These are phyloP conservation scores for Stagonosporopsis vannaccii DNA, from an alignment of 2,329 filamentous ascomycete genomes.

Conservation along the genomic window DNA sequence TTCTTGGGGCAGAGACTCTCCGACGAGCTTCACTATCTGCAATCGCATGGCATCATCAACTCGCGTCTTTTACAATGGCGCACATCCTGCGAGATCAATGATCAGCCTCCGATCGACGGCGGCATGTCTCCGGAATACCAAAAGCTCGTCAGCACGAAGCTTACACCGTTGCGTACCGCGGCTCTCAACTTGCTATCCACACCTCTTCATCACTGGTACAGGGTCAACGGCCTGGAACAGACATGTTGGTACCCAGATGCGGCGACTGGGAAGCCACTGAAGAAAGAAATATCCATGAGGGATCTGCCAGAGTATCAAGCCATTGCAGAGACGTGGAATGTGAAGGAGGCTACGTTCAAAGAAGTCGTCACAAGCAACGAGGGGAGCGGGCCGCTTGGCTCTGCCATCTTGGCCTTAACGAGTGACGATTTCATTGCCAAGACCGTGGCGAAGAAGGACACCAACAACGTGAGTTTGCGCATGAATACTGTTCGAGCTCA, in stretches of 20 bases:
- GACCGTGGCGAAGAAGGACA: constrained; percentile 67
- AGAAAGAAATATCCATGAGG: constrained; percentile 68
- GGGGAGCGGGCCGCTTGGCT: constrained; percentile 55
- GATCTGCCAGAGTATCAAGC: constrained; percentile 64
- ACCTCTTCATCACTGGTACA: constrained; percentile 82
- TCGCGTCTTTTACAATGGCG: constrained; percentile 82
- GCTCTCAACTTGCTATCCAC: constrained; percentile 80
- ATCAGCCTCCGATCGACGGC: constrained; percentile 86
- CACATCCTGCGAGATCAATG: constrained; percentile 77
- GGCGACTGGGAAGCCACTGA: constrained; percentile 41
- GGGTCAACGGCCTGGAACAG: constrained; percentile 78
- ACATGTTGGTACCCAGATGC: constrained; percentile 76
- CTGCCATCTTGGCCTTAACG: constrained; percentile 66
- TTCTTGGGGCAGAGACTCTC: constrained; percentile 91
- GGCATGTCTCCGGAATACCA: constrained; percentile 82
- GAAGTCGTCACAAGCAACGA: constrained; percentile 42
- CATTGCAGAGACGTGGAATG: constrained; percentile 72
- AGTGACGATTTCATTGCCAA: constrained; percentile 73
- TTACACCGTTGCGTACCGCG: constrained; percentile 77
- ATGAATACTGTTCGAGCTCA: background rate
- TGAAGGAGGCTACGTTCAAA: constrained; percentile 66
- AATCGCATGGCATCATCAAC: constrained; percentile 82
- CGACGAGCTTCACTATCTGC: constrained; percentile 88
- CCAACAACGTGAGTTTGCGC: constrained; percentile 37
- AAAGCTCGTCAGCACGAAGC: constrained; percentile 75